phyloP scores from a whole-genome alignment of 306 rosid genomes.

The Coriaria nepalensis region DNA sequence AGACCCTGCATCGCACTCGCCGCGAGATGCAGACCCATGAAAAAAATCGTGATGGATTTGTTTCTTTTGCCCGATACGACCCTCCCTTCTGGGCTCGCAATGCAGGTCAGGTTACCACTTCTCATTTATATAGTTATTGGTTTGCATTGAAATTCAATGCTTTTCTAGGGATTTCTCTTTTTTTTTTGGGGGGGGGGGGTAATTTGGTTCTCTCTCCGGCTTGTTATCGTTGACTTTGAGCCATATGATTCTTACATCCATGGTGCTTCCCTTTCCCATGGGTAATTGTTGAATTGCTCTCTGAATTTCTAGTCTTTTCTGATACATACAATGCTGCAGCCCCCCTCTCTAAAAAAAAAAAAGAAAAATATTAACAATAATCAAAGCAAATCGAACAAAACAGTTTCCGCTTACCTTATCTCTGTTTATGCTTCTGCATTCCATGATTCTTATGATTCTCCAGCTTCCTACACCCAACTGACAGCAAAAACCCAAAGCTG shows the following conservation, averaged over 20 bases:
- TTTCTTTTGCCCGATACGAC: slow-evolving; percentile 77
- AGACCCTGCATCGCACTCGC: slow-evolving; percentile 56
- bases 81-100: slow-evolving; percentile 76
- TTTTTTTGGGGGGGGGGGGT: too few species aligned
- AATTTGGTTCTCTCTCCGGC: too few species aligned
- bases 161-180: neutral
- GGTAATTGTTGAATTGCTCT: too few species aligned
- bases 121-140: neutral
- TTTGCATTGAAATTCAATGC: too few species aligned
- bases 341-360: too few species aligned
- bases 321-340: too few species aligned
- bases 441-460: slow-evolving; percentile 10
- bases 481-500: slow-evolving; percentile 69
- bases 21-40: slow-evolving; percentile 86
- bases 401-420: slow-evolving; percentile 3
- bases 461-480: slow-evolving; percentile 96
- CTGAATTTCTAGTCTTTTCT: too few species aligned
- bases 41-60: slow-evolving; percentile 55
- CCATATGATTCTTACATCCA: too few species aligned
- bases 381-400: too few species aligned
- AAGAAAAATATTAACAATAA: too few species aligned
- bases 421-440: slow-evolving; percentile 5
- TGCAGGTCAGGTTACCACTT: slow-evolving; percentile 32
- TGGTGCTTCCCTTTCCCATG: too few species aligned
- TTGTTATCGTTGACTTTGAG: too few species aligned